Conservation (phyloP, 495 filamentous ascomycete species). For the Penicillium taxi region DNA sequence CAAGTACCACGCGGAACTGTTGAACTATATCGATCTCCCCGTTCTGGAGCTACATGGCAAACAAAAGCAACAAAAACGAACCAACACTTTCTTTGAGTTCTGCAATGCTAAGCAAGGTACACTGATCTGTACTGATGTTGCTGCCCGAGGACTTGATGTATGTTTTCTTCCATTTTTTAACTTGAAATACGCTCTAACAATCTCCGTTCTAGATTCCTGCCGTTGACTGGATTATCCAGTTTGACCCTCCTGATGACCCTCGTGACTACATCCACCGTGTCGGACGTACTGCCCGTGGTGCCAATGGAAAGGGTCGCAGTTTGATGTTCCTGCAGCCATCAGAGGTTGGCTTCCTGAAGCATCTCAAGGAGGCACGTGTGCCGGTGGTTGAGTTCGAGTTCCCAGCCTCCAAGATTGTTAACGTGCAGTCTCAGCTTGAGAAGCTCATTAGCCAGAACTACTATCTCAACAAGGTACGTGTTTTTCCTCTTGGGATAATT, state of each 20-base stretch:
- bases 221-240: conserved; percentile 94
- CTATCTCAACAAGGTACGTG: conserved; percentile 76
- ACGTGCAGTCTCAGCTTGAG: conserved; percentile 93
- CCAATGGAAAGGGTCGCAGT: conserved; percentile 71
- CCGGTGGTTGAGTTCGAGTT: conserved; percentile 96
- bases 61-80: conserved; percentile 95
- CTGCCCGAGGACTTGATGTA: conserved; percentile 84
- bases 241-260: conserved; percentile 87
- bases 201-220: conserved; percentile 57
- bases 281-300: conserved; percentile 85
- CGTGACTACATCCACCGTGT: conserved; percentile 95
- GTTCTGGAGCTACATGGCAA: conserved; percentile 75
- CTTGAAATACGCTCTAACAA: conserved; percentile 4
- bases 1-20: conserved; percentile 86
- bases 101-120: conserved; percentile 87
- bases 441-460: conserved; percentile 89
- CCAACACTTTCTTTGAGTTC: conserved; percentile 97
- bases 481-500: too few relatives aligned
- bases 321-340: conserved; percentile 88
- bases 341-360: conserved; percentile 85
- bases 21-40: conserved; percentile 93
- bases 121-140: conserved; percentile 93
- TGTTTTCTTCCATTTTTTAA: conserved; percentile 17
- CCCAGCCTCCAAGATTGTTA: conserved; percentile 81
- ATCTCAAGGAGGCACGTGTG: conserved; percentile 85